phyloP scores from a whole-genome alignment of 2,329 filamentous ascomycete genomes.

The Colletotrichum chlorophyti region DNA sequence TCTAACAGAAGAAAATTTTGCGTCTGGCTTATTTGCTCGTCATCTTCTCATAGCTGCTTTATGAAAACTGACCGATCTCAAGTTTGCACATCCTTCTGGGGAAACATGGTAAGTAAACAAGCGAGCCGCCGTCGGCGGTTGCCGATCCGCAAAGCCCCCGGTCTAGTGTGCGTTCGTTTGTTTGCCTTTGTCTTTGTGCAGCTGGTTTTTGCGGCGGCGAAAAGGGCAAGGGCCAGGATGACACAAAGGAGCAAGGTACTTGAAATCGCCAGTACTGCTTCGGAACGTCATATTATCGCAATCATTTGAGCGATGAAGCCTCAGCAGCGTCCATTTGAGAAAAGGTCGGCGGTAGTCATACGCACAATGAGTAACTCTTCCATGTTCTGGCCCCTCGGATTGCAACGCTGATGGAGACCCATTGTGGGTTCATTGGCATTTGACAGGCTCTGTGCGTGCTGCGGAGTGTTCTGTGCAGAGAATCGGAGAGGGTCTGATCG shows the following conservation, averaged over 20 bases:
- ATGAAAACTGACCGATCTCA: conserved; percentile 17
- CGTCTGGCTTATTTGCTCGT: not conserved
- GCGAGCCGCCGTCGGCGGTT: not conserved
- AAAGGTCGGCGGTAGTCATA: too few relatives aligned
- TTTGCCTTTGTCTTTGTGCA: conserved; percentile 7
- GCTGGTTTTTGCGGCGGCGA: not conserved
- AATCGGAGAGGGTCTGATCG: not conserved
- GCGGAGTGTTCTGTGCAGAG: too few relatives aligned
- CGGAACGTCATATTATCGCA: not conserved
- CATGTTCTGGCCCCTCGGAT: too few relatives aligned
- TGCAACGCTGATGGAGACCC: too few relatives aligned
- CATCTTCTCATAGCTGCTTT: not conserved
- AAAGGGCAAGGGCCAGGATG: not conserved
- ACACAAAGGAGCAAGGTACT: not conserved
- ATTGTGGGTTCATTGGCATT: not conserved
- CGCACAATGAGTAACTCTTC: too few relatives aligned
- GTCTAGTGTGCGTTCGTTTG: too few relatives aligned
- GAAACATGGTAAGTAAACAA: not conserved
- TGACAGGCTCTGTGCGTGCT: not conserved
- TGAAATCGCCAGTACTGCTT: not conserved
- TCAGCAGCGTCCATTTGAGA: too few relatives aligned
- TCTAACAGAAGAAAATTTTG: too few relatives aligned
- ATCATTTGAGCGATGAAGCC: too few relatives aligned
- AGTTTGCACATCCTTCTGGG: conserved; percentile 1
- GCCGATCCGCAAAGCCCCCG: conserved; percentile 4